phyloP scores from a whole-genome alignment of 116 monocot genomes.

The Papilionanthe hybrid region DNA sequence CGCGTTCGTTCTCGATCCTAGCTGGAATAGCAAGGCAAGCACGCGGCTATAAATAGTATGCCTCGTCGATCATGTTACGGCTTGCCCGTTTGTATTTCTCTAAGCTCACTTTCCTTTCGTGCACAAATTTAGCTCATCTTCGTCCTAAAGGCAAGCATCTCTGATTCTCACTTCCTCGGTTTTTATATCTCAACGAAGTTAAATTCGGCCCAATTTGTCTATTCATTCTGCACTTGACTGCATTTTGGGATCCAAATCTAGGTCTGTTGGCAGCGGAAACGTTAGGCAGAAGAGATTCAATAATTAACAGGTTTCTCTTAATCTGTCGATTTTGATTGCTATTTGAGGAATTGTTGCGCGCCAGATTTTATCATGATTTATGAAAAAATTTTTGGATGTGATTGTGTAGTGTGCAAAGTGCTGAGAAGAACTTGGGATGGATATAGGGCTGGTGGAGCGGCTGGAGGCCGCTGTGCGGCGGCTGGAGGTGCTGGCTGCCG shows the following conservation, averaged over 20 bases:
- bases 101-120: not conserved
- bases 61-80: not conserved
- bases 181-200: not conserved
- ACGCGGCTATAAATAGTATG: not conserved
- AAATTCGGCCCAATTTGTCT: not conserved
- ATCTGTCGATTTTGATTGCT: slow-evolving; percentile 1
- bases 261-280: not conserved
- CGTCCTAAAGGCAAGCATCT: slow-evolving; percentile 1
- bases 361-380: not conserved
- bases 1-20: not conserved
- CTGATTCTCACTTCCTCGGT: not conserved
- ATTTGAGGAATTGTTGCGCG: not conserved
- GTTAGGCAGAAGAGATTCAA: not conserved
- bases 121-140: not conserved
- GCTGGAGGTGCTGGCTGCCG: slow-evolving; percentile 40
- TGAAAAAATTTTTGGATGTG: not conserved
- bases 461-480: slow-evolving; percentile 53
- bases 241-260: slow-evolving; percentile 5
- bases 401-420: not conserved
- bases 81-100: not conserved
- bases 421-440: slow-evolving; percentile 23
- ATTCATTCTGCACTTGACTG: not conserved
- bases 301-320: not conserved
- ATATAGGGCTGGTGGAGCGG: slow-evolving; percentile 39
- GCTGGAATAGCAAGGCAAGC: not conserved